Conservation (phyloP, 2,329 filamentous ascomycete genomes). For the Cladophialophora carrionii region DNA sequence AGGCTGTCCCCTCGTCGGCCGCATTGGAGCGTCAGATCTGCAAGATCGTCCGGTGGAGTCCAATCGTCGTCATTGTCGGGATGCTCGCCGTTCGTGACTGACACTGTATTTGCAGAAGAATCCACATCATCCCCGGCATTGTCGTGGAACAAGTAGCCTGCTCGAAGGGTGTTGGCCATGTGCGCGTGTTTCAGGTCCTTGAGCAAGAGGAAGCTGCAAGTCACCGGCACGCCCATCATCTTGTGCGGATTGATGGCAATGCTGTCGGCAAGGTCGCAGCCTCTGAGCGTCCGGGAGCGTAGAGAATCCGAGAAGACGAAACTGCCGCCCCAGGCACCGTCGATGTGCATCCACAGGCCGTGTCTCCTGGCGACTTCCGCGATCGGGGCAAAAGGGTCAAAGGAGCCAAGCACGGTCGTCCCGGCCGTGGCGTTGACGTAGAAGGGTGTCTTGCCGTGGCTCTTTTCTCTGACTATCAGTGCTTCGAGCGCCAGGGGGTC, state of each 20-base stretch:
- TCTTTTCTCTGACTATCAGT: constrained; percentile 64
- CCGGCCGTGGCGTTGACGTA: constrained; percentile 96
- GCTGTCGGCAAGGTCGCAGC: constrained; percentile 74
- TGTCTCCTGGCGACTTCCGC: constrained; percentile 70
- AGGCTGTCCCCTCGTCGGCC: constrained; percentile 82
- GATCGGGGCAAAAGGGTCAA: constrained; percentile 75
- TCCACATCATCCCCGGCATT: constrained; percentile 47
- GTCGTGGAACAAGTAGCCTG: constrained; percentile 81
- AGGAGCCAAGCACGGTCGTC: constrained; percentile 89
- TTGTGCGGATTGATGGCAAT: constrained; percentile 94
- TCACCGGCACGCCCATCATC: constrained; percentile 90
- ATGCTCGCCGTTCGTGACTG: constrained; percentile 9
- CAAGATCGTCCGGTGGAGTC: constrained; percentile 79
- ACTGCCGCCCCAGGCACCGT: constrained; percentile 87
- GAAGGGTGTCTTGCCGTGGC: constrained; percentile 76
- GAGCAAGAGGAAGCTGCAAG: constrained; percentile 85
- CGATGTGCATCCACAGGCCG: constrained; percentile 88
- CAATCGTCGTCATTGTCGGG: constrained; percentile 36
- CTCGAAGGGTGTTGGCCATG: constrained; percentile 79
- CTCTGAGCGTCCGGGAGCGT: constrained; percentile 67
- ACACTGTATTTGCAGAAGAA: constrained; percentile 29
- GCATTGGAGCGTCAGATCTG: constrained; percentile 91
- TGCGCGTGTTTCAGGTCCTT: constrained; percentile 78
- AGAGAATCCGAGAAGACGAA: constrained; percentile 71
- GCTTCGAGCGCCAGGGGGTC: constrained; percentile 65